Evolutionary conservation across 257 asterid genomes (phyloP).

Genomic region (Salvia hispanica): DNA sequence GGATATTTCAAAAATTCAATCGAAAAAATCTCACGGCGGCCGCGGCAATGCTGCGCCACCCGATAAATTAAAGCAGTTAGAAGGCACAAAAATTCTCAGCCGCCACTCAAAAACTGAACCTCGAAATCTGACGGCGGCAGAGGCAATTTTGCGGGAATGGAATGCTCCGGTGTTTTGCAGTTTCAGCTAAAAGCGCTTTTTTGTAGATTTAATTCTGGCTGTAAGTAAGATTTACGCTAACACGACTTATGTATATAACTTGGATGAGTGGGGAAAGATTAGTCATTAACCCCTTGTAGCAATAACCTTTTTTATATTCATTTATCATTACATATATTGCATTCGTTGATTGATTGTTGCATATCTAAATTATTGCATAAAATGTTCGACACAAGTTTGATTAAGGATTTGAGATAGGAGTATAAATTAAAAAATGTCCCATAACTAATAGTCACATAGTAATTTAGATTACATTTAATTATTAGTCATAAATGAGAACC

Average conservation of each 20-base stretch:
- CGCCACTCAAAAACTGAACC: neutral
- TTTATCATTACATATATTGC: neutral
- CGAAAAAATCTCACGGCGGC: neutral
- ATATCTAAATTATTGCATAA: neutral
- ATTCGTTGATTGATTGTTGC: neutral
- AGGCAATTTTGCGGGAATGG: neutral
- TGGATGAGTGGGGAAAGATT: neutral
- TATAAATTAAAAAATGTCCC: no score
- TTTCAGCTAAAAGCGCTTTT: neutral
- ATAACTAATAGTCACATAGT: neutral
- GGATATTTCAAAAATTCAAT: neutral
- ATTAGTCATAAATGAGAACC: no score
- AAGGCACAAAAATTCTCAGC: neutral
- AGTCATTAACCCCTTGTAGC: neutral
- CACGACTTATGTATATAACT: neutral
- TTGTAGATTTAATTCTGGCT: no score
- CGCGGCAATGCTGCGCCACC: neutral
- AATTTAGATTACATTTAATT: neutral
- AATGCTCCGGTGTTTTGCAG: conserved; percentile 1
- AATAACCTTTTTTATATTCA: no score
- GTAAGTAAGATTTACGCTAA: neutral
- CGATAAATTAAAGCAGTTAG: neutral
- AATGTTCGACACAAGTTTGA: neutral
- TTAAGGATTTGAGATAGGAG: neutral
- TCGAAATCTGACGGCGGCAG: conserved; percentile 15